These are phyloP conservation scores for Cladosporium cucumerinum DNA, from an alignment of 2,329 filamentous ascomycete genomes.

Conservation along the genomic window DNA sequence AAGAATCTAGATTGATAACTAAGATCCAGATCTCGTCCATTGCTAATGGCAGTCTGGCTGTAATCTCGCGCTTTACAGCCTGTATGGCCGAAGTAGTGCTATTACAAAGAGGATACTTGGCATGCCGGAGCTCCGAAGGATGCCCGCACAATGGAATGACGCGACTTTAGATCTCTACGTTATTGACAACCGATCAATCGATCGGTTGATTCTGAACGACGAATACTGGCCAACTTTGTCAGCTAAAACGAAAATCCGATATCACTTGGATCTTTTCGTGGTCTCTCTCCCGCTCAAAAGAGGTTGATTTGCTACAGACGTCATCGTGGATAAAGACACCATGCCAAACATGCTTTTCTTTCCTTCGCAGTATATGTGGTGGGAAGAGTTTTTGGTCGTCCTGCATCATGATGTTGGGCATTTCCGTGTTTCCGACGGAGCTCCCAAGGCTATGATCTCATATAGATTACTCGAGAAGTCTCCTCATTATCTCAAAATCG, in stretches of 20 bases:
- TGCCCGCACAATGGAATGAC: background rate
- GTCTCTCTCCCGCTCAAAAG: background rate
- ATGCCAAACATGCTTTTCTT: background rate
- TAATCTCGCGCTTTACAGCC: background rate
- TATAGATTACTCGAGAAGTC: background rate
- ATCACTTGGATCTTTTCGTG: background rate
- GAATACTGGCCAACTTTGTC: background rate
- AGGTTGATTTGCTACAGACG: background rate
- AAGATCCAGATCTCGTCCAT: background rate
- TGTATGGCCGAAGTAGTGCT: background rate
- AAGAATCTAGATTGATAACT: background rate
- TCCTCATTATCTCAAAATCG: background rate
- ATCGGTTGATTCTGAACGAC: background rate
- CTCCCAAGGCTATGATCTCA: background rate
- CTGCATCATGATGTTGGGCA: background rate
- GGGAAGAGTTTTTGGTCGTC: background rate
- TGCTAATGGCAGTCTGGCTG: background rate
- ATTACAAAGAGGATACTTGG: background rate
- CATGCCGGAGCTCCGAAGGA: background rate
- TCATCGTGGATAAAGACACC: background rate
- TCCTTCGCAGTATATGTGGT: background rate
- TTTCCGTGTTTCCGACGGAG: background rate
- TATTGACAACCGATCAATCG: background rate
- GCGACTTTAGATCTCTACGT: background rate
- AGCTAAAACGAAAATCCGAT: background rate